Evolutionary conservation across 352 stramenopile genomes (phyloP), one percentile per base, ranked within the genome.

Genomic region (Phytopythium delawarense): DNA sequence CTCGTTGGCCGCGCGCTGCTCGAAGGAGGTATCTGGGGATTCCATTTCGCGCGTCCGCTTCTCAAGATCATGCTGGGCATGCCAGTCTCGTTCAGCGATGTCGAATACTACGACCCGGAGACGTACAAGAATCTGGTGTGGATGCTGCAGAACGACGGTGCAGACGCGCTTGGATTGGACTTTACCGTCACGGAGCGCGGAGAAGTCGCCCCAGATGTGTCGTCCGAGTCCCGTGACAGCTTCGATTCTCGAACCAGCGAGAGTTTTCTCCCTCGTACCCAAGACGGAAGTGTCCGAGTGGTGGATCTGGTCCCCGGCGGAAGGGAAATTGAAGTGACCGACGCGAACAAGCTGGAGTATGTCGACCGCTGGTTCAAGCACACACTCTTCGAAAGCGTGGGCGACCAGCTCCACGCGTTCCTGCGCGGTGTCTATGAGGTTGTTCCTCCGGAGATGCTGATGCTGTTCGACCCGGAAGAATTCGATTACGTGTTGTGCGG

Each of bases 31-130:
- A 74, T 98, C 11, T 91, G 98, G 37, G 76, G 85, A 30, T 96
- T 96, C 46, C 96, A 98, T 64, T 84, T 99, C 46, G 84, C 96
- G 8, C 75, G 95, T 13, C 92, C 97, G 50, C 73, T 99, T 58
- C 97, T 99, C 71, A 99, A 99, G 76, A 88, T 99, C 62, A 89
- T 99, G n/a, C 76, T 99, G 9, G 96, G 91, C 48, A 95, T 95
- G 62, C 96, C 97, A 2, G 81, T 99, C 20, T 93, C 83, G 2
- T 96, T 99, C 56, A 78, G 81, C 23, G 96, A 99, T 67, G 79
- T 98, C 42, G 87, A 98, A 72, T 79, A 75, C 48, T 71, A 84
- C 16, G 78, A 91, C 57, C 73, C 78, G 6, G 75, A 79, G 23
- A 63, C 71, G 7, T 85, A 87, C 62, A 74, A 74, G 63, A 89